phyloP scores from a whole-genome alignment of 1,284 basidiomycete genomes.

The Naganishia sp. region DNA sequence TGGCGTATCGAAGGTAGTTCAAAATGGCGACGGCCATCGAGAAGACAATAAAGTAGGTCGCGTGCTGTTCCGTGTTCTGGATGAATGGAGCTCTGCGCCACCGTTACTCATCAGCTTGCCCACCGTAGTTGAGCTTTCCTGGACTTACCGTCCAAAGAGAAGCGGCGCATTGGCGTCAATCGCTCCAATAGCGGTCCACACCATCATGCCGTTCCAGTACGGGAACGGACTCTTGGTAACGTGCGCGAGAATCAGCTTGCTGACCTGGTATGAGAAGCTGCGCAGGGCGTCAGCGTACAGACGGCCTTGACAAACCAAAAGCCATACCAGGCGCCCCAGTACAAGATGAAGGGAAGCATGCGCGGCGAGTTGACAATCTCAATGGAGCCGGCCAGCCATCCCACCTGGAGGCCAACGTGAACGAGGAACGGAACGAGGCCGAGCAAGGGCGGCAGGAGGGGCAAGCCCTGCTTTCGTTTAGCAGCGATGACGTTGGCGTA shows the following conservation, averaged over 20 bases:
- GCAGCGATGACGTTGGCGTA: constrained; percentile 73
- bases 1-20: constrained; percentile 76
- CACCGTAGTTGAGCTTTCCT: constrained; percentile 30
- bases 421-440: constrained; percentile 77
- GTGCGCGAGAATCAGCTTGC: constrained; percentile 89
- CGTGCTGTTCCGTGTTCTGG: constrained; percentile 57
- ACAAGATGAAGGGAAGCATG: constrained; percentile 82
- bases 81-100: constrained; percentile 64
- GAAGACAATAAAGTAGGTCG: constrained; percentile 56
- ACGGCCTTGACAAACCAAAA: background rate
- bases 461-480: constrained; percentile 55
- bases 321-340: constrained; percentile 75
- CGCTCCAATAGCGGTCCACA: constrained; percentile 75
- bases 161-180: constrained; percentile 76
- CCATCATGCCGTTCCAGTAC: constrained; percentile 81
- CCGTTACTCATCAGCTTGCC: background rate
- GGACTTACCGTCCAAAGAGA: constrained; percentile 67
- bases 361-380: constrained; percentile 59
- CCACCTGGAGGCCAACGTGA: constrained; percentile 68
- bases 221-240: constrained; percentile 84
- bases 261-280: constrained; percentile 65
- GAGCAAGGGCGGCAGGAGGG: constrained; percentile 63
- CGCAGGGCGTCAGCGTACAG: background rate
- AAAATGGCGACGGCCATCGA: constrained; percentile 68
- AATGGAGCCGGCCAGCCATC: constrained; percentile 76